phyloP scores from a whole-genome alignment of 202 grass and related monocot genomes.

The Musa balbisiana region DNA sequence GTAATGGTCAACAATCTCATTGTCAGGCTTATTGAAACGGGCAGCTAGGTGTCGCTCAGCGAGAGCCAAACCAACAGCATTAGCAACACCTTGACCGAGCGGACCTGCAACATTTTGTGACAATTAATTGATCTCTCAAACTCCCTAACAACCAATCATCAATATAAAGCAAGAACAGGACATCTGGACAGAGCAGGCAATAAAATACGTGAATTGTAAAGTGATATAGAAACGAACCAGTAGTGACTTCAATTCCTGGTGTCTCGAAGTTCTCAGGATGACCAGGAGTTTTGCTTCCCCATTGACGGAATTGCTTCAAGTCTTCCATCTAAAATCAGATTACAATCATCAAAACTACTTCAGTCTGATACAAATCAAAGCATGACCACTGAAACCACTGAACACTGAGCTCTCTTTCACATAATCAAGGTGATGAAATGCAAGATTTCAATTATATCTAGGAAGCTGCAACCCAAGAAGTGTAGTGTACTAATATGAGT shows the following conservation, averaged over 20 bases:
- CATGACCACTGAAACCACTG: not conserved
- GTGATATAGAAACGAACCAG: not conserved
- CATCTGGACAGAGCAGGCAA: not conserved
- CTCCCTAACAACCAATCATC: not conserved
- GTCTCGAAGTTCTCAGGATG: conserved; percentile 18
- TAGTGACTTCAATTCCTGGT: conserved; percentile 15
- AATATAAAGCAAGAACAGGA: not conserved
- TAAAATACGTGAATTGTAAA: too few species aligned
- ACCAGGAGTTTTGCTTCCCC: conserved; percentile 17
- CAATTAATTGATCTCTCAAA: not conserved
- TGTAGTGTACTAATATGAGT: too few species aligned
- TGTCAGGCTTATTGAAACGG: conserved; percentile 9
- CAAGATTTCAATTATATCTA: too few species aligned
- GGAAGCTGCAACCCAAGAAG: too few species aligned
- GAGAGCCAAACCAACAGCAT: not conserved
- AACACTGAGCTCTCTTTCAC: not conserved
- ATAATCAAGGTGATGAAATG: too few species aligned
- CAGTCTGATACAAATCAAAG: not conserved
- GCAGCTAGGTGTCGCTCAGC: conserved; percentile 5
- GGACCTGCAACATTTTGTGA: not conserved
- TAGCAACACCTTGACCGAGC: conserved; percentile 1
- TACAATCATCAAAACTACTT: not conserved
- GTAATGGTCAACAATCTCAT: conserved; percentile 11
- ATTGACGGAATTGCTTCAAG: conserved; percentile 10
- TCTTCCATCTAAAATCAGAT: not conserved